Evolutionary conservation across 164 flowering plant species (phyloP), one percentile per base, ranked within the genome.

Genomic region (Protea cynaroides): DNA sequence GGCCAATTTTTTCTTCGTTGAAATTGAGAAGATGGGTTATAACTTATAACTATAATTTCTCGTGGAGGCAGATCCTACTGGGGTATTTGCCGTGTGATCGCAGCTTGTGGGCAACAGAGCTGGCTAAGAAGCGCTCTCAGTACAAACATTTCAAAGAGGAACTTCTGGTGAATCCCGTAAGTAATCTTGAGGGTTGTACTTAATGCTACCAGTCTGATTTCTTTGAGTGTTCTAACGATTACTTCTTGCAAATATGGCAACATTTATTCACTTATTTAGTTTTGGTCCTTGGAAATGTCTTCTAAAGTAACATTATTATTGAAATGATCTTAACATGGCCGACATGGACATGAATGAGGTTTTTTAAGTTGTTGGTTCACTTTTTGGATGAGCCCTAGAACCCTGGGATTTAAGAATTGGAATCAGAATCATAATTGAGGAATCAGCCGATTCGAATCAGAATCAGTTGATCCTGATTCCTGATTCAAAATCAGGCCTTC

Each of bases 81-180:
- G 93, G 88, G 24, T 94, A 89, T 82, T 58, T 94, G 19, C 97
- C 99, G 0, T 62, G 75, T 73, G 96, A 94, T 71, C 90, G 94
- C n/a, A 71, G 78, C 4, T 76, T 82, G 49, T 94, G 99, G 99
- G 66, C 88, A 19, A 62, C 86, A 44, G 99, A 94, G 71, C 72
- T 94, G 61, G 76, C 85, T 36, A 91, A 88, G 80, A 91, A 94
- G 78, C 82, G 99, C 63, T 77, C 92, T 29, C 96, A 94, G 74
- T 94, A 94, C 78, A 82, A 80, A 71, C 87, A 83, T 65, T 91
- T 91, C 59, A 91, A 84, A 62, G 96, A 89, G 44, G 99, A 94
- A 64, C 86, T 94, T 69, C 76, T 94, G 71, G 81, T 86, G 84
- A 92, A 87, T 78, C 99, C 99, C 61, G 99, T 94, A 81, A 67